Evolutionary conservation across 352 stramenopile species (phyloP), one percentile per base, ranked within the genome.

Genomic region (Globisporangium solare): DNA sequence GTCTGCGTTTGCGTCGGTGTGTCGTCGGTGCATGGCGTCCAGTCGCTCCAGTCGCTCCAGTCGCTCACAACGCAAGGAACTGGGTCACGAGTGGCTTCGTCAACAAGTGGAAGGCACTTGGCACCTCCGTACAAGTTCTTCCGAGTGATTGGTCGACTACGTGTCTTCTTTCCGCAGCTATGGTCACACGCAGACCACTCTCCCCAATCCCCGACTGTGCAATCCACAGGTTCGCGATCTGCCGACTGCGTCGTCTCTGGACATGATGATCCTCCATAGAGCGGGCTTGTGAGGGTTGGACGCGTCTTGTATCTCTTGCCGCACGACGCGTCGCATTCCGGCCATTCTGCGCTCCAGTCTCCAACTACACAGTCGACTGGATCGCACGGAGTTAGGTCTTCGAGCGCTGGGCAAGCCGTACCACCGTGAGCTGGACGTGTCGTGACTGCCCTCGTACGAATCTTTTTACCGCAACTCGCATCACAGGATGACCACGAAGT

Each of bases 151-250:
- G 6, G 49, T 5, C 77, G 70, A 0, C 58, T 65, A 6, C 73
- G 68, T 0, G 69, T 67, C 53, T 88, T 86, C 22, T 68, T 70
- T 0, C 62, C 58, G 3, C 42, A 63, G 21, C 40, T 45, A 0
- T 60, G 11, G 20, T 81, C 60, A 50, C 74, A 84, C 0, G 27
- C 21, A 2, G 51, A 47, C 67, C 64, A 84, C 0, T 35, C 17
- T 0, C 56, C 49, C 73, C 73, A 86, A 0, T 72, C 71, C 20
- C 72, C 61, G 5, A 70, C 51, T 0, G 47, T 59, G 37, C 79
- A 89, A 35, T 87, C 74, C 0, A 86, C 76, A 0, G 76, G 74
- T 6, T 83, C 68, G 22, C 79, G 88, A 17, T 60, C 53, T 41
- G 66, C 80, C 18, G 55, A 66, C n/a, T 71, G 50, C 3, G 53